Percentiles rank a stretch among this genome's conserved stretches.
These are phyloP conservation scores for Penicillium malachiteum DNA, from an alignment of 495 filamentous ascomycete species.

Conservation along the genomic window DNA sequence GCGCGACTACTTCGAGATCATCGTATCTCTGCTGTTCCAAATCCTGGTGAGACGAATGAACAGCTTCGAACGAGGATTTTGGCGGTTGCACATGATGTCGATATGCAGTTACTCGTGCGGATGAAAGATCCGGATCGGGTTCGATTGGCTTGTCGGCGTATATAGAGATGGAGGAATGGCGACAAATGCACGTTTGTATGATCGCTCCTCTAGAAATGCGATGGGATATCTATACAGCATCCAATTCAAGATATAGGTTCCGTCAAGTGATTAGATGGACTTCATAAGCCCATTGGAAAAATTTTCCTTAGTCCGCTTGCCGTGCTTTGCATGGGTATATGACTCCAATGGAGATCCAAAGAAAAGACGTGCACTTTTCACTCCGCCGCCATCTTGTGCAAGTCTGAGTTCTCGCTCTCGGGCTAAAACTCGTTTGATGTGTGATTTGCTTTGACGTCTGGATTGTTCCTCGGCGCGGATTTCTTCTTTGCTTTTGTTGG, in stretches of 20 bases:
- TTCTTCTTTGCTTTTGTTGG: not conserved
- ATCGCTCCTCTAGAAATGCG: too few species aligned
- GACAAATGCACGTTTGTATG: too few species aligned
- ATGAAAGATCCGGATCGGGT: not conserved
- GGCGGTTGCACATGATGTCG: not conserved
- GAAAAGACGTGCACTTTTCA: not conserved
- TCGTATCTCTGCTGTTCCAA: not conserved
- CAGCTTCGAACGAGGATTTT: not conserved
- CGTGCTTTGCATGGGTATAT: not conserved
- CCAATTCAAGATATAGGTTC: too few species aligned
- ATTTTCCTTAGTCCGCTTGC: not conserved
- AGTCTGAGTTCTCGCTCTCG: constrained; percentile 1
- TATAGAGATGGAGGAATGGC: not conserved
- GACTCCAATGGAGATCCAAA: not conserved
- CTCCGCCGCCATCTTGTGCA: not conserved
- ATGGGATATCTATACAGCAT: too few species aligned
- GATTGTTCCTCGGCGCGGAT: not conserved
- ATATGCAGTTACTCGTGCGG: not conserved
- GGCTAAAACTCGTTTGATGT: not conserved
- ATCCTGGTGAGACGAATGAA: not conserved
- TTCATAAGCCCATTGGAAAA: not conserved
- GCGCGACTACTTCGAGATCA: constrained; percentile 8
- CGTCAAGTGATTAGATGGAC: too few species aligned
- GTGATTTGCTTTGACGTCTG: not conserved
- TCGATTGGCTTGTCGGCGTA: not conserved